Conservation (phyloP, 495 filamentous ascomycete genomes). For the Penicillium daleae region DNA sequence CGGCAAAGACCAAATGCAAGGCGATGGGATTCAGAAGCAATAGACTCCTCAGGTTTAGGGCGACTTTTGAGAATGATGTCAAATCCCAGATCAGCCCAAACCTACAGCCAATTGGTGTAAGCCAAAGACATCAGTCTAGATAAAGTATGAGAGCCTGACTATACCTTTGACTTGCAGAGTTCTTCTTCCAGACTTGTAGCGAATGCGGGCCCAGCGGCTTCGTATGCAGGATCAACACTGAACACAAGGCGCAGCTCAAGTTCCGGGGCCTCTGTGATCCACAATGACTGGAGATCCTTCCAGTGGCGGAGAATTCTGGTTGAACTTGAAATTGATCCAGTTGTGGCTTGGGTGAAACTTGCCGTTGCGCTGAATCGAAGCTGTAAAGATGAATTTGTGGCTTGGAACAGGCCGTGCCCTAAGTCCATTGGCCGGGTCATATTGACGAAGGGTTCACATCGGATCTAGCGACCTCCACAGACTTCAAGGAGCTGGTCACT, state of each 20-base stretch:
- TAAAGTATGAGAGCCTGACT: background rate
- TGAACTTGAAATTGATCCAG: background rate
- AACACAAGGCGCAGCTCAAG: slow-evolving; percentile 31
- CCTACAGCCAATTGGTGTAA: slow-evolving; percentile 18
- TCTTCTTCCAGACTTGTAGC: slow-evolving; percentile 25
- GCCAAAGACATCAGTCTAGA: background rate
- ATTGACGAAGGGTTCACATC: background rate
- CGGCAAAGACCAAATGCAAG: slow-evolving; percentile 35
- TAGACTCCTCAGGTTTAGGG: background rate
- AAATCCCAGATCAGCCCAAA: slow-evolving; percentile 43
- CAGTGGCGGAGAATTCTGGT: slow-evolving; percentile 7
- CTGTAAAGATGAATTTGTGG: slow-evolving; percentile 16
- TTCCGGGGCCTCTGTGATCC: slow-evolving; percentile 39
- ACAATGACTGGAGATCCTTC: slow-evolving; percentile 20
- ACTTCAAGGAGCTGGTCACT: background rate
- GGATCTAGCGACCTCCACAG: too few relatives aligned
- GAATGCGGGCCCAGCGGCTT: slow-evolving; percentile 14
- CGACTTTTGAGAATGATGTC: slow-evolving; percentile 27
- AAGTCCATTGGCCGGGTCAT: slow-evolving; percentile 27
- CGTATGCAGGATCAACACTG: background rate
- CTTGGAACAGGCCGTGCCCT: slow-evolving; percentile 19
- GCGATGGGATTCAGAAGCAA: slow-evolving; percentile 6
- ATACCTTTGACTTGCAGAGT: slow-evolving; percentile 36
- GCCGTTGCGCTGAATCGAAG: slow-evolving; percentile 22
- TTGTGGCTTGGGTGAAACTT: slow-evolving; percentile 4